Evolutionary conservation across 306 rosid species (phyloP), one percentile per base, ranked within the genome.

Genomic region (Casuarina glauca): DNA sequence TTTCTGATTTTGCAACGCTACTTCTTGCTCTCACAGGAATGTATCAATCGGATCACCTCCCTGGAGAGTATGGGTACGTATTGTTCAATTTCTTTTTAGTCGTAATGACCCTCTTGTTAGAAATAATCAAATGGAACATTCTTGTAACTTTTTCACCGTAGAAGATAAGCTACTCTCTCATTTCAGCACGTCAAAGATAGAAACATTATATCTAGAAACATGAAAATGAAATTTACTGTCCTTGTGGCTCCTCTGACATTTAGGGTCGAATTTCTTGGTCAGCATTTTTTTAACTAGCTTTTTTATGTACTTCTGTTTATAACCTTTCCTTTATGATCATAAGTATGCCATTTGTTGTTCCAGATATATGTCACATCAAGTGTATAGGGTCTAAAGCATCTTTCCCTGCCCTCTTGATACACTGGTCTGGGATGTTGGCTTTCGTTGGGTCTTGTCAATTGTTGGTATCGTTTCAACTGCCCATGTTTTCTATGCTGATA

Each of bases 31-130:
- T 70, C 83, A 85, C 93, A 93, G 98, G 98, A 95, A 88, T 91
- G 97, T 79, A 92, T 92, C 86, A 89, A 95, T 82, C 97, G 98
- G 77, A 95, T 95, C 69, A 77, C 87, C 81, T 83, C 91, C 66
- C 79, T 95, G 83, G 98, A 95, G 81, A 84, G 90, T 51, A 79
- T 95, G 82, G 97, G 98, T 95, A 85, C 81, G 91, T 62, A 41
- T 54, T 74, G 48, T 70, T 62, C 44, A 53, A 58, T 48, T 74
- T 74, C 45, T 49, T 72, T 69, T 51, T 73, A 19, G 50, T 44
- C 42, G 66, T 73, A 68, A 74, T 44, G 32, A 55, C 9, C 46
- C 26, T 69, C 75, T 58, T 52, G 52, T 16, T 67, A 61, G 35
- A 58, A 43, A 81, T 55, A 49, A 70, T 16, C 49, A 41, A 67